These are phyloP conservation scores for Hymenoscyphus scutula DNA, from an alignment of 2,329 filamentous ascomycete species.

Conservation along the genomic window DNA sequence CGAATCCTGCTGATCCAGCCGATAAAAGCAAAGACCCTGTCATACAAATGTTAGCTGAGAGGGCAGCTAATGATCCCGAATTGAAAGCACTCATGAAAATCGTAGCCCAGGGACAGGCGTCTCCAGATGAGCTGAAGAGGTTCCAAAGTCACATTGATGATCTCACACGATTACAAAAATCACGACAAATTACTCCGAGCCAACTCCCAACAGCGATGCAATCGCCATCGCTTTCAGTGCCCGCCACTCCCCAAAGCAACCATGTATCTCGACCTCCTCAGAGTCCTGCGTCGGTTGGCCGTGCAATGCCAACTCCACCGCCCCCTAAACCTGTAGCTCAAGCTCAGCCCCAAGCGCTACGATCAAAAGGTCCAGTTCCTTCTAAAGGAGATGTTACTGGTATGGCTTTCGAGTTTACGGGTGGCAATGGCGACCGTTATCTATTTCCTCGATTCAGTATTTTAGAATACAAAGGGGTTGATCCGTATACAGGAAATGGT, in stretches of 20 bases:
- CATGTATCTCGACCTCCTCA: conserved; percentile 9
- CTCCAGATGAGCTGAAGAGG: conserved; percentile 66
- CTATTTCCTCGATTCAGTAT: conserved; percentile 78
- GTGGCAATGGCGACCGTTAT: conserved; percentile 70
- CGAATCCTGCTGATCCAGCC: conserved; percentile 20
- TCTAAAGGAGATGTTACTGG: conserved; percentile 61
- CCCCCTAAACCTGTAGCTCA: conserved; percentile 29
- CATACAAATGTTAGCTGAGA: conserved; percentile 74
- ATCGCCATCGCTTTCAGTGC: conserved; percentile 22
- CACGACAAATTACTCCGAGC: conserved; percentile 53
- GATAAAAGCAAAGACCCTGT: conserved; percentile 65
- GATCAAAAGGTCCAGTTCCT: conserved; percentile 58
- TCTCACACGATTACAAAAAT: conserved; percentile 63
- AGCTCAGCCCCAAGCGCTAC: conserved; percentile 51
- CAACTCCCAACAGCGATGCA: conserved; percentile 24
- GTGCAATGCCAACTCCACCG: conserved; percentile 22
- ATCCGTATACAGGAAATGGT: conserved; percentile 51
- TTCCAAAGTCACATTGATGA: conserved; percentile 82
- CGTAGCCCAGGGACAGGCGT: conserved; percentile 73
- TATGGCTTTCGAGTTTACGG: conserved; percentile 67
- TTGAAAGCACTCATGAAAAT: conserved; percentile 80
- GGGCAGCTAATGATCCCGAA: conserved; percentile 68
- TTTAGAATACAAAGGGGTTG: conserved; percentile 61
- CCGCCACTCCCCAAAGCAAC: conserved; percentile 18
- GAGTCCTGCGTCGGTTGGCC: conserved; percentile 9